These are phyloP conservation scores for Daedalea quercina DNA, from an alignment of 768 basidiomycete species.

Conservation along the genomic window DNA sequence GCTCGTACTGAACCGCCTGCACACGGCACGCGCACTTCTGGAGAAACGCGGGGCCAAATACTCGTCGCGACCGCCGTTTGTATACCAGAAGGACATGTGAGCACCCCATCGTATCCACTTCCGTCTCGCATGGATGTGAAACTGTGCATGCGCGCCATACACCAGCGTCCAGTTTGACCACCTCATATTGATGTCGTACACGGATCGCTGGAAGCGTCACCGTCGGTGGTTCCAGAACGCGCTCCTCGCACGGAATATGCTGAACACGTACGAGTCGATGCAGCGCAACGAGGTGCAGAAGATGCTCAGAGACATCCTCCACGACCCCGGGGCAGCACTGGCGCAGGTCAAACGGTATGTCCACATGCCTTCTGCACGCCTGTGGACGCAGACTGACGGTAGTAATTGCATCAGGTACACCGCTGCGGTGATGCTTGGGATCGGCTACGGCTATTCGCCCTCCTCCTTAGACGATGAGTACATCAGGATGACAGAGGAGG, in stretches of 20 bases:
- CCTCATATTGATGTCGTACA: conserved; percentile 17
- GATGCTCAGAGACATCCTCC: conserved; percentile 20
- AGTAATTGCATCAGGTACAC: conserved; percentile 1
- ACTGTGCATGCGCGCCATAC: conserved; percentile 14
- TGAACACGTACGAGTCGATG: conserved; percentile 13
- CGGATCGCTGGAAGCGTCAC: conserved; percentile 22
- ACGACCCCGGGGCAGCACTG: conserved; percentile 19
- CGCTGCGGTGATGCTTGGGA: conserved; percentile 10
- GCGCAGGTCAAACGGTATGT: conserved; percentile 15
- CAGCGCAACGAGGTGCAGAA: conserved; percentile 21
- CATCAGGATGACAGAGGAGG: conserved; percentile 10
- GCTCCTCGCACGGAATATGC: conserved; percentile 7
- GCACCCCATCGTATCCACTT: conserved; percentile 10
- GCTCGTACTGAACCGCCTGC: conserved; percentile 16
- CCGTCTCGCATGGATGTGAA: conserved; percentile 6
- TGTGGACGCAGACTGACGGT: neutral
- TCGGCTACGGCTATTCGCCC: conserved; percentile 3
- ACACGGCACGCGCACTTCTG: conserved; percentile 18
- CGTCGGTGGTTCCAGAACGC: conserved; percentile 21
- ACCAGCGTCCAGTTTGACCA: conserved; percentile 11
- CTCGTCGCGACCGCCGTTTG: conserved; percentile 17
- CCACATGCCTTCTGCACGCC: neutral
- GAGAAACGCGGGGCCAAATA: conserved; percentile 21
- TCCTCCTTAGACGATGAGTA: conserved; percentile 9
- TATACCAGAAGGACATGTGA: conserved; percentile 18